Conservation (phyloP, 1,139 yeast genomes). For the Diutina sp. region DNA sequence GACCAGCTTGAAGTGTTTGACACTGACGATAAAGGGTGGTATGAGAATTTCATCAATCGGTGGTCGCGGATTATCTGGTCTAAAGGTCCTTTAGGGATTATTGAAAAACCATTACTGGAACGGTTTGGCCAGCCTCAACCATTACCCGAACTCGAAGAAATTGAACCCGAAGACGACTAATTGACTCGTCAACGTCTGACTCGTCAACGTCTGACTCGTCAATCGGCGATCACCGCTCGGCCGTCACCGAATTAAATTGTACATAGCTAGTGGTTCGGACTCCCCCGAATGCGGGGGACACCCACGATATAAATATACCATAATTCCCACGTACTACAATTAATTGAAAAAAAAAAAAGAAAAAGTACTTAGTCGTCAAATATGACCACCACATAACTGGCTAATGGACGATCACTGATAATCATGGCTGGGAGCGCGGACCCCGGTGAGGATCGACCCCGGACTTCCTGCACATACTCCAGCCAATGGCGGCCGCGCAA, state of each 20-base stretch:
- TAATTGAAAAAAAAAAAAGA: background rate
- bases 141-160: slow-evolving; percentile 27
- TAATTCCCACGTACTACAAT: no score
- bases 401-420: no score
- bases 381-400: no score
- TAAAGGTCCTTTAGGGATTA: slow-evolving; percentile 30
- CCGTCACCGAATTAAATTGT: no score
- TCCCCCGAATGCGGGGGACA: no score
- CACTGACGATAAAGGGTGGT: slow-evolving; percentile 17
- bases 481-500: background rate
- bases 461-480: background rate
- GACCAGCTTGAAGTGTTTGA: slow-evolving; percentile 11
- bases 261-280: no score
- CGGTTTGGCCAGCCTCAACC: slow-evolving; percentile 24
- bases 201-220: background rate
- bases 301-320: no score
- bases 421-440: no score
- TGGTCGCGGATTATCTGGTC: slow-evolving; percentile 27
- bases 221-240: background rate
- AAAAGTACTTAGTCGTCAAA: background rate
- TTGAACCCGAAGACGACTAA: slow-evolving; percentile 28
- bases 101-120: slow-evolving; percentile 28
- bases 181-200: background rate
- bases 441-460: background rate
- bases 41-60: slow-evolving; percentile 20